Conservation (phyloP, 192 early-diverging fungal genomes). For the Backusella luteola region DNA sequence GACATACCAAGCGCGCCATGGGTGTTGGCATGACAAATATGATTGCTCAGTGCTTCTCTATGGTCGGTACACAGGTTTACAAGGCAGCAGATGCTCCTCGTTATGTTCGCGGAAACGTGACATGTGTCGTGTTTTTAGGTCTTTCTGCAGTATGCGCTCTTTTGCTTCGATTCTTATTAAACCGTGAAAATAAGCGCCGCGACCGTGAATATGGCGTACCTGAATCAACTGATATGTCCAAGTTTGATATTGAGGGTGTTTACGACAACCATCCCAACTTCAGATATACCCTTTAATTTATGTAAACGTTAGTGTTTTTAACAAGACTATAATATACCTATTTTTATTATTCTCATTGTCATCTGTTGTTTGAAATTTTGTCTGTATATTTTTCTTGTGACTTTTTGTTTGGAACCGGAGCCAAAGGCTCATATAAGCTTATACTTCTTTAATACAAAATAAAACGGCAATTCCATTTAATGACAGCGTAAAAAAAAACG, state of each 20-base stretch:
- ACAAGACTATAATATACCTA: background rate
- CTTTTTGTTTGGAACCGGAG: background rate
- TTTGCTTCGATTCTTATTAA: constrained; percentile 21
- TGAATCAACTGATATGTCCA: constrained; percentile 2
- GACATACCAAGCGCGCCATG: constrained; percentile 61
- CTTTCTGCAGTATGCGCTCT: constrained; percentile 14
- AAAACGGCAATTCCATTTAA: background rate
- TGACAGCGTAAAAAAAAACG: background rate
- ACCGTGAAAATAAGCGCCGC: constrained; percentile 24
- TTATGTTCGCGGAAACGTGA: constrained; percentile 46
- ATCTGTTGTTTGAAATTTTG: background rate
- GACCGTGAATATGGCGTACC: constrained; percentile 11
- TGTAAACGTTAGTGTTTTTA: too few species aligned
- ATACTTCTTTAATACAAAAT: background rate
- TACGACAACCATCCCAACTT: constrained; percentile 7
- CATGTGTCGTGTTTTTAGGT: constrained; percentile 21
- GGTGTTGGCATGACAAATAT: constrained; percentile 49
- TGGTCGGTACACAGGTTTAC: constrained; percentile 63
- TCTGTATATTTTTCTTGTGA: too few species aligned
- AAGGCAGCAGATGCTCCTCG: constrained; percentile 46
- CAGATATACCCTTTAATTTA: constrained; percentile 1
- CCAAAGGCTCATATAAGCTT: background rate
- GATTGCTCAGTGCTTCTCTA: constrained; percentile 48
- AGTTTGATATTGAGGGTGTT: background rate
- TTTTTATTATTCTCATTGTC: background rate